Base-by-base conservation (phyloP, 169 alveolate species). In the Plasmodium gonderi region DNA sequence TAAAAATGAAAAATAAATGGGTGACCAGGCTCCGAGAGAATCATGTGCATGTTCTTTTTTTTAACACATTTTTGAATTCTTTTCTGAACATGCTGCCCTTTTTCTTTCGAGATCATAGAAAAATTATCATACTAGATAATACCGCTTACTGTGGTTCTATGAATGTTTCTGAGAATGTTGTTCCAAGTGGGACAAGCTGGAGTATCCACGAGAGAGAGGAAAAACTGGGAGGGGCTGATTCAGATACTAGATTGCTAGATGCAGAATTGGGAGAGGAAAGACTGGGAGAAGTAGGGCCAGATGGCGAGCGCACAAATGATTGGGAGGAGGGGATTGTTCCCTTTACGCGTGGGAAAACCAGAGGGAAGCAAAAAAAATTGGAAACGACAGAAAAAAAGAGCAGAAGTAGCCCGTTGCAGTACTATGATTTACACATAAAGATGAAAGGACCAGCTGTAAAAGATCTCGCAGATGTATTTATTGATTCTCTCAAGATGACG, bases 111-210 rank as follows among this genome's bases (percentile, higher is more conserved):
- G 95, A 96, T 74, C 98, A 96, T 85, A 94, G 96, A 90, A 96
- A 96, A 54, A 78, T 96, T n/a, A 31, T 96, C 14, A 83, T 96
- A n/a, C 96, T 95, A 45, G 94, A 96, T 31, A 74, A 79, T 47
- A 36, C 94, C 0, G 98, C 98, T 36, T 96, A 74, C 68, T 96
- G 98, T 60, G 98, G 98, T 14, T 96, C 98, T n/a, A 87, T 96
- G 94, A 96, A 96, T 51, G 93, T 96, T 11, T 87, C 97, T 17
- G 91, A 69, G 45, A 85, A 80, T 51, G 91, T 81, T 6, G 4
- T 81, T 8, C 91, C 91, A 3, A 29, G 26, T 45, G 69, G 72
- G 1, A 29, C 29, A 31, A 31, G 69, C 3, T n/a, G 67, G 67
- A 1, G 3, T 20, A 26, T 9, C 8, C 3, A 31, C 12, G 79